Evolutionary conservation across 768 basidiomycete species (phyloP).

Genomic region (Lactarius hatsudake): DNA sequence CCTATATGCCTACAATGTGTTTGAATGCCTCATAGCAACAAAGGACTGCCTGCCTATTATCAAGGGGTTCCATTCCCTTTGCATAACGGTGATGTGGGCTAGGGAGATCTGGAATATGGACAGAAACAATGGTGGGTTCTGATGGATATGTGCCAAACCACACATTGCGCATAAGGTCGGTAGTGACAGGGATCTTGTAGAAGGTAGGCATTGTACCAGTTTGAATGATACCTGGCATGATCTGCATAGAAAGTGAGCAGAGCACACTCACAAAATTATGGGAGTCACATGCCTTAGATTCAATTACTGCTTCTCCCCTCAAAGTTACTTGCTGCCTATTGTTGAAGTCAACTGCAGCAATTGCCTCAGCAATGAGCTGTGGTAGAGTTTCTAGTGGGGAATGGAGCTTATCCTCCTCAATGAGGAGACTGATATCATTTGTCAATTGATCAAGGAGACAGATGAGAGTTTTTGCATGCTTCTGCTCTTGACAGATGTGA

Average conservation of each 20-base stretch:
- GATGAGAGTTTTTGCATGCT: not conserved
- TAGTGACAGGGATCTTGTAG: not conserved
- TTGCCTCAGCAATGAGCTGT: not conserved
- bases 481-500: not conserved
- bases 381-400: too few species aligned
- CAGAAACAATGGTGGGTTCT: not conserved
- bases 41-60: not conserved
- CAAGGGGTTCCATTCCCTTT: not conserved
- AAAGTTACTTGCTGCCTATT: not conserved
- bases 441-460: conserved; percentile 9
- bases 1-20: not conserved
- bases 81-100: not conserved
- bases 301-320: not conserved
- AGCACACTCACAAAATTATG: not conserved
- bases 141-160: not conserved
- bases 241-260: not conserved
- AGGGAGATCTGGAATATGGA: not conserved
- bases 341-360: not conserved
- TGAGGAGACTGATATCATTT: conserved; percentile 12
- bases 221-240: conserved; percentile 46
- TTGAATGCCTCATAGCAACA: not conserved
- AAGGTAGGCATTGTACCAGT: conserved; percentile 37
- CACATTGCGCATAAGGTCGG: not conserved
- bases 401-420: conserved; percentile 11
- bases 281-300: not conserved